Percentiles rank a stretch among this genome's conserved stretches.
Evolutionary conservation across 2,329 filamentous ascomycete species (phyloP).

Genomic region (Diplocarpon rosae): DNA sequence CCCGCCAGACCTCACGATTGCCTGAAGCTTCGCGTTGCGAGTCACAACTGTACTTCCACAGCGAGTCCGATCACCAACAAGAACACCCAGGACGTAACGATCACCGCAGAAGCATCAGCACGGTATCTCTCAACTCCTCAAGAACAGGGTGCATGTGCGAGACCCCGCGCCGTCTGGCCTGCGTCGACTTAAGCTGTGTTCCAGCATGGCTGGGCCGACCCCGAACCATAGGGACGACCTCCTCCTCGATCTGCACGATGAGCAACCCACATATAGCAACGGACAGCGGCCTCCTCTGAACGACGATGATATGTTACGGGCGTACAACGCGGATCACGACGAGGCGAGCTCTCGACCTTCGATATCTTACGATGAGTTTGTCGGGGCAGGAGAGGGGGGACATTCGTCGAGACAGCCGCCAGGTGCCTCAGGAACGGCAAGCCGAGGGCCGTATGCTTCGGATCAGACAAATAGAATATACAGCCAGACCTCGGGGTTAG

Average conservation of each 20-base stretch:
- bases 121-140: neutral
- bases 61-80: conserved; percentile 4
- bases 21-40: conserved; percentile 9
- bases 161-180: conserved; percentile 17
- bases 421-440: conserved; percentile 24
- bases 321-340: conserved; percentile 53
- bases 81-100: neutral
- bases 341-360: conserved; percentile 62
- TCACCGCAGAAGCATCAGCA: neutral
- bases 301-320: conserved; percentile 69
- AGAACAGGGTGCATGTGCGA: conserved; percentile 14
- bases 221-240: conserved; percentile 42
- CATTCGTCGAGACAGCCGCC: conserved; percentile 34
- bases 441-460: conserved; percentile 20
- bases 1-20: conserved; percentile 2
- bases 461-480: conserved; percentile 17
- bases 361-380: conserved; percentile 89
- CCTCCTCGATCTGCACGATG: conserved; percentile 63
- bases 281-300: conserved; percentile 69
- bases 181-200: conserved; percentile 21
- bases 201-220: conserved; percentile 51
- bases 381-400: conserved; percentile 52
- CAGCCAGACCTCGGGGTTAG: conserved; percentile 69
- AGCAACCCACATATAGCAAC: conserved; percentile 59
- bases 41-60: conserved; percentile 6